A percentile compares a stretch with the other conserved stretches of the same genome.
These are phyloP conservation scores for Lithohypha guttulata DNA, from an alignment of 2,329 filamentous ascomycete species.

Conservation along the genomic window DNA sequence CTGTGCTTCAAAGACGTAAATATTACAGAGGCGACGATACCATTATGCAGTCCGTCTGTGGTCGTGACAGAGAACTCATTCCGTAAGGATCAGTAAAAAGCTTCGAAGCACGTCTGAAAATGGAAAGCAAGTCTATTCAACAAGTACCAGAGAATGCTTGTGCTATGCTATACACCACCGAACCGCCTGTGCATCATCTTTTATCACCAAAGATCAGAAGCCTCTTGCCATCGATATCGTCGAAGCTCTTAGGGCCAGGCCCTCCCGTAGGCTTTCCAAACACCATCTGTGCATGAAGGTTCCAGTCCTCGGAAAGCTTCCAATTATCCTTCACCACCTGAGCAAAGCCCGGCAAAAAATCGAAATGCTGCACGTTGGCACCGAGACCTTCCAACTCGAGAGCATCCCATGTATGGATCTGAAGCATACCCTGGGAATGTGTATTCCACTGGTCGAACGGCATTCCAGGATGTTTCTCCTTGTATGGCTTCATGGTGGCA, in stretches of 20 bases:
- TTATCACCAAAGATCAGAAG: conserved; percentile 5
- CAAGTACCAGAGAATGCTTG: too few relatives aligned
- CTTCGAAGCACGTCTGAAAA: too few relatives aligned
- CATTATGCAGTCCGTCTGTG: too few relatives aligned
- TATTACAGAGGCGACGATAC: too few relatives aligned
- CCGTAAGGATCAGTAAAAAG: too few relatives aligned
- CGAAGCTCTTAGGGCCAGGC: conserved; percentile 15
- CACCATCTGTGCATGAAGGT: conserved; percentile 71
- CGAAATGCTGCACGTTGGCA: conserved; percentile 88
- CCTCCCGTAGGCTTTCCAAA: conserved; percentile 45
- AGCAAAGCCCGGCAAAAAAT: conserved; percentile 60
- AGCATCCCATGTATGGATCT: conserved; percentile 61
- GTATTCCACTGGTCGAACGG: conserved; percentile 67
- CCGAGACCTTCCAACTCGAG: conserved; percentile 76
- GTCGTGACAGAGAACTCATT: too few relatives aligned
- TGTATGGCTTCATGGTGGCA: conserved; percentile 50
- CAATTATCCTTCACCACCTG: conserved; percentile 57
- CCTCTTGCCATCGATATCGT: conserved; percentile 13
- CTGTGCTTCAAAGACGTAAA: too few relatives aligned
- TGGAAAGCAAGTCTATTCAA: too few relatives aligned
- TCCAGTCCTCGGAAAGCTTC: conserved; percentile 62
- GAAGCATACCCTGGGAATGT: conserved; percentile 68
- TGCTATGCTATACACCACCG: too few relatives aligned
- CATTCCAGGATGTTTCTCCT: conserved; percentile 36
- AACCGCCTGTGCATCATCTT: too few relatives aligned